phyloP scores from a whole-genome alignment of 2,329 filamentous ascomycete genomes.

The Claviceps africana region DNA sequence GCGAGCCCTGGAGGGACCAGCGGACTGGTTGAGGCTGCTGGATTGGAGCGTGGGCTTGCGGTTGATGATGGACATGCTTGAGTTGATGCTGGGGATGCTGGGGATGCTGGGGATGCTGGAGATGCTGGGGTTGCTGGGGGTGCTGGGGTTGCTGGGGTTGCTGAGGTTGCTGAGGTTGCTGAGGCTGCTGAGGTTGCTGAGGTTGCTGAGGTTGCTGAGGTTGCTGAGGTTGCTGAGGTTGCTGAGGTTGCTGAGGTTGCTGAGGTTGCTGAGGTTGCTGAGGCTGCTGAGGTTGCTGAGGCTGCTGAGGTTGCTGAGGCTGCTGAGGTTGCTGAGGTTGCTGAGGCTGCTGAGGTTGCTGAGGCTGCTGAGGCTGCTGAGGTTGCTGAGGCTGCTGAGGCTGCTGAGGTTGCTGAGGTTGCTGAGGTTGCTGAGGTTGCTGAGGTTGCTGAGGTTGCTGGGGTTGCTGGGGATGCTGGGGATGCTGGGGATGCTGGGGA shows the following conservation, averaged over 20 bases:
- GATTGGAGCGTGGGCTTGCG: not conserved
- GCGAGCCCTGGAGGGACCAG: constrained; percentile 21
- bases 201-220: constrained; percentile 4
- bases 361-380: too few relatives aligned
- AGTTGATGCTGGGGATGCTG: too few relatives aligned
- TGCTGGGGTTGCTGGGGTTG: constrained; percentile 6
- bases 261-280: constrained; percentile 8
- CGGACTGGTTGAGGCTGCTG: constrained; percentile 7
- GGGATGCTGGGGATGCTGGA: too few relatives aligned
- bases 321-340: too few relatives aligned
- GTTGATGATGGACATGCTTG: not conserved
- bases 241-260: constrained; percentile 4
- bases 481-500: constrained; percentile 3
- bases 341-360: too few relatives aligned
- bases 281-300: too few relatives aligned
- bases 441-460: constrained; percentile 3
- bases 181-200: too few relatives aligned
- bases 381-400: too few relatives aligned
- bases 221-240: constrained; percentile 6
- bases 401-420: constrained; percentile 11
- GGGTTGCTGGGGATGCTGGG: constrained; percentile 6
- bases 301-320: too few relatives aligned
- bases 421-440: constrained; percentile 7
- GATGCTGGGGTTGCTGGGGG: too few relatives aligned
- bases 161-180: constrained; percentile 9